Conservation (phyloP, 805 yeast genomes). For the Lipomyces spencermartinsiae region DNA sequence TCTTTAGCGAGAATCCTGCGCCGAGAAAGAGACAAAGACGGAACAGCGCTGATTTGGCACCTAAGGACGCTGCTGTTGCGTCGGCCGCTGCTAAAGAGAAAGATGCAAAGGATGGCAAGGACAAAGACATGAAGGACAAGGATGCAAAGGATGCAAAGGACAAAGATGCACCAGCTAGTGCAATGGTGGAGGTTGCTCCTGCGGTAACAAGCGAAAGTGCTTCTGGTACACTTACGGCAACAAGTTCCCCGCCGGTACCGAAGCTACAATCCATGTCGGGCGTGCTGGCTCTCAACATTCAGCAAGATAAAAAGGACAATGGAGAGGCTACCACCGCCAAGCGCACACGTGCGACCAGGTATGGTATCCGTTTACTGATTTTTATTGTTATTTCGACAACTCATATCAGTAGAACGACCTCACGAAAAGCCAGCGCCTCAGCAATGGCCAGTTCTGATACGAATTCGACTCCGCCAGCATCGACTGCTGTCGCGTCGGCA, state of each 20-base stretch:
- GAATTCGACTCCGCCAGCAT: not conserved
- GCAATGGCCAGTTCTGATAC: not conserved
- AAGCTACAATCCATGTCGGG: conserved; percentile 34
- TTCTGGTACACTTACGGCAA: conserved; percentile 7
- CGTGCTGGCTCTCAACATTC: conserved; percentile 19
- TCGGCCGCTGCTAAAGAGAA: conserved; percentile 19
- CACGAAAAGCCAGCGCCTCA: conserved; percentile 20
- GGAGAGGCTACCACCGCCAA: conserved; percentile 19
- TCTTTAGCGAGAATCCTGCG: conserved; percentile 35
- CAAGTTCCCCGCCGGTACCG: conserved; percentile 29
- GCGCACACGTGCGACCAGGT: conserved; percentile 28
- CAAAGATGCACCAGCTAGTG: conserved; percentile 9
- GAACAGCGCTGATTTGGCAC: conserved; percentile 12
- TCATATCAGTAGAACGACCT: conserved; percentile 16
- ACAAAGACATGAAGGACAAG: conserved; percentile 10
- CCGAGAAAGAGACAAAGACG: conserved; percentile 34
- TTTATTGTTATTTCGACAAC: not conserved
- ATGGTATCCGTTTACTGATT: conserved; percentile 5
- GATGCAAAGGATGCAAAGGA: conserved; percentile 12
- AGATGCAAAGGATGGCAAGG: conserved; percentile 5
- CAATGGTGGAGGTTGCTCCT: not conserved
- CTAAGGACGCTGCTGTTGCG: conserved; percentile 13
- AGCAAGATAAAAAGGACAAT: conserved; percentile 15
- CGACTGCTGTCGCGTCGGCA: conserved; percentile 10
- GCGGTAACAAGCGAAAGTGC: conserved; percentile 13